Base-by-base conservation (phyloP, 495 filamentous ascomycete genomes). In the Penicillium argentinense region DNA sequence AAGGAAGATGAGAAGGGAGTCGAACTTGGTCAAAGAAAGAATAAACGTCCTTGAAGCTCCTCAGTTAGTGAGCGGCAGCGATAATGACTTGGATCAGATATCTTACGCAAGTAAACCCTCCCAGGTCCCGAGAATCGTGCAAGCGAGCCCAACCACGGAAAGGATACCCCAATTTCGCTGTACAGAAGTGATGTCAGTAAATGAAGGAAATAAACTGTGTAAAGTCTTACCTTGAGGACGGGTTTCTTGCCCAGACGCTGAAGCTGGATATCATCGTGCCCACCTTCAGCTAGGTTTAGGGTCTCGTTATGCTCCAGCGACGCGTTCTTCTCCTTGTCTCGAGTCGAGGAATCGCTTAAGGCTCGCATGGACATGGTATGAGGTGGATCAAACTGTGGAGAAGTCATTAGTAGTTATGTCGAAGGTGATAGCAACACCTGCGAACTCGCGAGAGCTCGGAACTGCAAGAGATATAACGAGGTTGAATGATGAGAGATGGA, bases 61-160 rank as follows among this genome's bases (percentile, higher is more conserved):
- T 7, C 18, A 4, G 33, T 36, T 21, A 36, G 16, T 12, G 7
- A 3, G 11, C 7, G 4, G 3, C 4, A 1, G 5, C 0, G 21
- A 36, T 21, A 21, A 9, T 21, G 2, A 12, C 17, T 8, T 9
- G 18, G 0, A 16, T 7, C 3, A 9, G 18, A n/a, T 5, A 2
- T 9, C 9, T 36, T 36, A 36, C 33, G 33, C 33, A 5, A 36
- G 33, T 18, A 36, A 12, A 0, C 57, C 58, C 42, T 72, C 67
- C 68, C 68, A 72, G 36, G 65, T 72, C n/a, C 54, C 51, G 36
- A 68, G 55, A 19, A 71, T 47, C 11, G 65, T 71, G 30, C 61
- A 67, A 34, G 33, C 54, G 49, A 29, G 70, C 62, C 33, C 33
- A 36, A 36, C 16, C 8, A 36, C 17, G 2, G 33, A 36, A n/a